phyloP scores from a whole-genome alignment of 106 monocot species.

The Posidonia australis region DNA sequence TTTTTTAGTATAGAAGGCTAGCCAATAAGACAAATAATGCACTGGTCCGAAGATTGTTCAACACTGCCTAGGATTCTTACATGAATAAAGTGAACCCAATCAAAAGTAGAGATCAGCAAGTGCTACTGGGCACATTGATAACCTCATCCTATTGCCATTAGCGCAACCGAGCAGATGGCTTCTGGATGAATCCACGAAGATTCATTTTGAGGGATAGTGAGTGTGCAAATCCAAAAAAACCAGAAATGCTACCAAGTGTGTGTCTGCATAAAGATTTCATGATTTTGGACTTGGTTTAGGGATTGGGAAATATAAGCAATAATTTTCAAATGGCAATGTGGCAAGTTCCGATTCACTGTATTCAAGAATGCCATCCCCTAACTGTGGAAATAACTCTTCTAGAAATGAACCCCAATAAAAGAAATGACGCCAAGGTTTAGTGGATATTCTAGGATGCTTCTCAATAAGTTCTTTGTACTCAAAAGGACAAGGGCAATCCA shows the following conservation, averaged over 20 bases:
- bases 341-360: background rate
- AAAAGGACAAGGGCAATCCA: too few relatives aligned
- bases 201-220: background rate
- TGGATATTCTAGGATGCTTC: too few relatives aligned
- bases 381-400: background rate
- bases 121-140: background rate
- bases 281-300: background rate
- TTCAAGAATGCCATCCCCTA: background rate
- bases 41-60: background rate
- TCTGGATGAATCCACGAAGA: background rate
- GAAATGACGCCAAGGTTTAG: too few relatives aligned
- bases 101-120: background rate
- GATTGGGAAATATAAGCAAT: background rate
- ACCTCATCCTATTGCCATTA: background rate
- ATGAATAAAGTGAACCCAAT: background rate
- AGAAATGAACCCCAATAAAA: background rate
- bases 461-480: too few relatives aligned
- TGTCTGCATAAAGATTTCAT: background rate
- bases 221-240: background rate
- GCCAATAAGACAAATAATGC: background rate
- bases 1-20: background rate
- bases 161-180: background rate
- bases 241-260: background rate
- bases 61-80: background rate
- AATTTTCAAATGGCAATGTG: rapidly evolving